Evolutionary conservation across 345 rosid genomes (phyloP), one percentile per base, ranked within the genome.

Genomic region (Gossypium thurberi): DNA sequence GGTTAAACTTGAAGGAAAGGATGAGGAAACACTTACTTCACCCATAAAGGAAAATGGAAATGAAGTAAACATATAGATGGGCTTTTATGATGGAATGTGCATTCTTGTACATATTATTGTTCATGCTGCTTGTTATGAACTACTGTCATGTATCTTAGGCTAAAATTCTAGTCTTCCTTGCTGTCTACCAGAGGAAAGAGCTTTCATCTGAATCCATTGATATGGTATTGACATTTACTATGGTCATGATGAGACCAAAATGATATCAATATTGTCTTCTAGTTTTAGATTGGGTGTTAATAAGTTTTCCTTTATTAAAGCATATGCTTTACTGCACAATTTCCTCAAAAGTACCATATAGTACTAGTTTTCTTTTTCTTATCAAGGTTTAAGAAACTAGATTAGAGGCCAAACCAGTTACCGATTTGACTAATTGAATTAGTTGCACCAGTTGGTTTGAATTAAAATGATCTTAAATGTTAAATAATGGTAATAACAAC

Each of bases 61-160:
- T 10, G 63, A 65, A 64, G 60, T 56, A 2, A n/a, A 64, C 25
- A 52, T 20, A 13, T 74, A 74, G 62, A 52, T 64, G 52, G 50
- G 8, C 17, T 56, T 33, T 52, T 83, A 71, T 70, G 81, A 11
- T 88, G 86, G 67, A 77, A 83, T 80, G 74, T 17, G 25, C 51
- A 40, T 48, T 56, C 10, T 56, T 56, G 60, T 56, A 56, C 60
- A 21, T 21, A 6, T 50, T 56, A 8, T 20, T 56, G 13, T 56
- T 20, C 26, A 53, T 18, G 20, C 23, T 18, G 25, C 26, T 46
- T 26, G 21, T 71, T 44, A 46, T 72, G 43, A 59, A 72, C 46
- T 59, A 15, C 10, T 40, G 10, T 48, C 26, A 46, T 65, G 64
- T 55, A 23, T 67, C 40, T 15, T 21, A 10, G 59, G n/a, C 53